Evolutionary conservation across 495 filamentous ascomycete genomes (phyloP), one percentile per base, ranked within the genome.

Genomic region (Penicillium arizonense): DNA sequence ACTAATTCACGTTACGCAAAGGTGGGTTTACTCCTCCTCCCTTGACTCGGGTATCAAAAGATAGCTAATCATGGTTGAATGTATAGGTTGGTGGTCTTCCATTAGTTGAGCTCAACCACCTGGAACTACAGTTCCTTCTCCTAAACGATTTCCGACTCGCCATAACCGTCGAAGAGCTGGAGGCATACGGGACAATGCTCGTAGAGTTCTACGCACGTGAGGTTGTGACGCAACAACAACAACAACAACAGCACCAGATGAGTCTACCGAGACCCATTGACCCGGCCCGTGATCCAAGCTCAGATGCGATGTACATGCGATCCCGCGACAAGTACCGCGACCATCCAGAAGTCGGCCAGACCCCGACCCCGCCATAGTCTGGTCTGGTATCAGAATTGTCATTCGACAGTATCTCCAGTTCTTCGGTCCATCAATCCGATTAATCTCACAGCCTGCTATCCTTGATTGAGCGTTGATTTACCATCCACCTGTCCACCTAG

Each of bases 1-100:
- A 99, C 94, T 14, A 99, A 99, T 72, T 97, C 95, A 40, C 80
- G 94, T 82, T 99, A 99, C 69, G 94, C 95, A 55, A 99, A 97
- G 88, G 94, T 96, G 82, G 56, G 78, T 64, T 64, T 45, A 44
- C 37, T 39, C 47, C 5, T 13, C 40, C 49, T 33, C 11, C 21
- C 51, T 30, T 44, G 57, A 26, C 54, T 40, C 13, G 32, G 12
- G 3, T 12, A 23, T 32, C 18, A 35, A 28, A n/a, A 4, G 5
- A 14, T 38, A 34, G 35, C 44, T 48, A 26, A 55, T 59, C 26
- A 14, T 51, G 14, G 39, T 41, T 6, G 36, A 26, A 2, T 16
- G 40, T 38, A 1, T 54, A 99, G 94, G 94, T 99, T 60, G 94
- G 94, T 52, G 94, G 94, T 41, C 80, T 99, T 23, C 94, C 94